These are phyloP conservation scores for Helichrysum umbraculigerum DNA, from an alignment of 129 eudicot genomes.

Conservation along the genomic window DNA sequence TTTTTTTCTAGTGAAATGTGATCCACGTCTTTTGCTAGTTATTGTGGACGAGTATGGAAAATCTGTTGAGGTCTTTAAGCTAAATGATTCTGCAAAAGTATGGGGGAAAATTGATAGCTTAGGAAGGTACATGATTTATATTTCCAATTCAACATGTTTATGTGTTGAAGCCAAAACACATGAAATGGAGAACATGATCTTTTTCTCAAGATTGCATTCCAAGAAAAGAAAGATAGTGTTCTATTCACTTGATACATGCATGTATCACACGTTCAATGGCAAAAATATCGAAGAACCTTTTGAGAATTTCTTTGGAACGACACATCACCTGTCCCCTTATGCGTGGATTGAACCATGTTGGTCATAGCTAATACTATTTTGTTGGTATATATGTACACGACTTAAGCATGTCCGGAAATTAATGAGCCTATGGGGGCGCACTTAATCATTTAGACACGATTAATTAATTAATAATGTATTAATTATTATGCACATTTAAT, in stretches of 20 bases:
- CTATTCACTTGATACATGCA: not conserved
- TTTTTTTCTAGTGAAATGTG: not conserved
- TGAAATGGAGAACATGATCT: not conserved
- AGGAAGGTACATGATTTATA: not conserved
- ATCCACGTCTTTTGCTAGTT: not conserved
- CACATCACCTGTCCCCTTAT: not conserved
- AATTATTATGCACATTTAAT: too few relatives aligned
- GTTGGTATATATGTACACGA: too few relatives aligned
- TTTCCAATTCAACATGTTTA: not conserved
- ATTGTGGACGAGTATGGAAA: not conserved
- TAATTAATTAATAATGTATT: too few relatives aligned
- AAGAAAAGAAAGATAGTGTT: not conserved
- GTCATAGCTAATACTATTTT: not conserved
- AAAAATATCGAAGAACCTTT: not conserved
- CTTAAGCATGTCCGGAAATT: too few relatives aligned
- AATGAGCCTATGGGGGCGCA: too few relatives aligned
- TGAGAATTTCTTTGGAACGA: not conserved
- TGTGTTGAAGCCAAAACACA: not conserved
- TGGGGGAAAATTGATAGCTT: not conserved
- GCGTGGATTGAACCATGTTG: not conserved
- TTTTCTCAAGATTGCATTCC: not conserved
- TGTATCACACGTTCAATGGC: not conserved
- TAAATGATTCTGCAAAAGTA: not conserved
- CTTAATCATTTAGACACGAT: too few relatives aligned
- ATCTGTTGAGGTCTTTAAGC: not conserved